Evolutionary conservation across 176 grass and related monocot species (phyloP).

Genomic region (Avena atlantica): DNA sequence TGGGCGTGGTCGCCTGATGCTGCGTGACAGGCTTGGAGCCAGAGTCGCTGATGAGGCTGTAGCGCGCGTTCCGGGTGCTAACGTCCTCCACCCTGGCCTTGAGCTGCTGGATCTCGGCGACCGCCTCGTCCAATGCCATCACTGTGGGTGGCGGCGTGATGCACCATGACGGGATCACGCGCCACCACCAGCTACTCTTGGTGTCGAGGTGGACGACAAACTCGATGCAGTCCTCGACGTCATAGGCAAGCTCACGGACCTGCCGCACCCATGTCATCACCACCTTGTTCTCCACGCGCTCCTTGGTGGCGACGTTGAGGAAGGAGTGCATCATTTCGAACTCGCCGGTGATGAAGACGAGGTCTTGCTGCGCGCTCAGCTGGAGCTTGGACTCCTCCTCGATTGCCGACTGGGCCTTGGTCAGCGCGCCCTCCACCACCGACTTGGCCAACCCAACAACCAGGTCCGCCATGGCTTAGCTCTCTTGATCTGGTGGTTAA

Average conservation of each 20-base stretch:
- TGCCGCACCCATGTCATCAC: slow-evolving; percentile 35
- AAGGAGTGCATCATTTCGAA: slow-evolving; percentile 47
- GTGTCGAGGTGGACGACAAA: slow-evolving; percentile 18
- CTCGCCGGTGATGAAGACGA: slow-evolving; percentile 30
- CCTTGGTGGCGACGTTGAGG: neutral
- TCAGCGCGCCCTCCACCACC: neutral
- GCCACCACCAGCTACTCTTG: neutral
- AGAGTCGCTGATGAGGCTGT: neutral
- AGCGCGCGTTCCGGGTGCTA: slow-evolving; percentile 13
- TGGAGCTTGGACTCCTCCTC: slow-evolving; percentile 18
- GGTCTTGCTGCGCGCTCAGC: neutral
- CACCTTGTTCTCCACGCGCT: neutral
- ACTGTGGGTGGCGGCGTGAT: neutral
- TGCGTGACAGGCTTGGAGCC: neutral
- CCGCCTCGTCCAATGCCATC: neutral
- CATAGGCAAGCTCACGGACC: slow-evolving; percentile 27
- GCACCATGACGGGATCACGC: neutral
- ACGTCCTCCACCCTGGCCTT: slow-evolving; percentile 31
- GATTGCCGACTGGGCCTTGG: neutral
- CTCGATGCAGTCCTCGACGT: slow-evolving; percentile 46
- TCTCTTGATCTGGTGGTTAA: neutral
- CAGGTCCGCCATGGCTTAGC: slow-evolving; percentile 36
- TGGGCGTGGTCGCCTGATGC: neutral
- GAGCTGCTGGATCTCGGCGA: neutral
- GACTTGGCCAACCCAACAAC: slow-evolving; percentile 35